Conservation (phyloP, 768 basidiomycete genomes). For the Cyclocybe cylindracea region DNA sequence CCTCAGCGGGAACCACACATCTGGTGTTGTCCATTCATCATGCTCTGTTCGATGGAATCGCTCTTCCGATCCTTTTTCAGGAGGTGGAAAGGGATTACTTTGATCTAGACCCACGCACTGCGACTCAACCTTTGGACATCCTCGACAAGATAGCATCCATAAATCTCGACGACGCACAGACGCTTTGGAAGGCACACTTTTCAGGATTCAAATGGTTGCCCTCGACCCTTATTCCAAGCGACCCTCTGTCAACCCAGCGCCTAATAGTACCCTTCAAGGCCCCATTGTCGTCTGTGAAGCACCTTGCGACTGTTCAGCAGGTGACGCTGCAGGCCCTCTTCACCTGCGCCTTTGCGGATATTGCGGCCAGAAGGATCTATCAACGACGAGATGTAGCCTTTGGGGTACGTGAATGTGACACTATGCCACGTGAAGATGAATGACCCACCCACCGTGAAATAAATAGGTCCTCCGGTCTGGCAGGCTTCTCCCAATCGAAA, state of each 20-base stretch:
- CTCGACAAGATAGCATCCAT: conserved; percentile 23
- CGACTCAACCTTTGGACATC: conserved; percentile 18
- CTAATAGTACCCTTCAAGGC: conserved; percentile 18
- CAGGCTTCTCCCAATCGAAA: conserved; percentile 29
- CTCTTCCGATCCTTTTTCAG: conserved; percentile 27
- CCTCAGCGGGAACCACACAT: conserved; percentile 7
- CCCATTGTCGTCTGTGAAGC: conserved; percentile 23
- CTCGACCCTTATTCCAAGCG: conserved; percentile 1
- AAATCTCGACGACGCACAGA: conserved; percentile 21
- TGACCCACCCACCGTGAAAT: neutral
- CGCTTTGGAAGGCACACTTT: conserved; percentile 29
- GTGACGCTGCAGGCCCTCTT: conserved; percentile 34
- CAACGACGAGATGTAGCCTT: conserved; percentile 28
- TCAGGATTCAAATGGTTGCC: conserved; percentile 25
- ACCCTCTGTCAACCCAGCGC: conserved; percentile 4
- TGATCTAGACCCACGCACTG: conserved; percentile 1
- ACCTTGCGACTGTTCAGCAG: conserved; percentile 22
- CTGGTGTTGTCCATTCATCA: conserved; percentile 34
- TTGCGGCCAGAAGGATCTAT: conserved; percentile 26
- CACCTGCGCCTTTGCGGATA: conserved; percentile 27
- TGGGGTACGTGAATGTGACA: conserved; percentile 25
- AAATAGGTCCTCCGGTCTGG: conserved; percentile 35
- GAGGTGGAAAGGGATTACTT: conserved; percentile 27
- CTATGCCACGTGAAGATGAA: neutral
- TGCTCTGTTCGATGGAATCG: conserved; percentile 34